phyloP scores from a whole-genome alignment of 2,329 filamentous ascomycete genomes.

The Xylaria sp. region DNA sequence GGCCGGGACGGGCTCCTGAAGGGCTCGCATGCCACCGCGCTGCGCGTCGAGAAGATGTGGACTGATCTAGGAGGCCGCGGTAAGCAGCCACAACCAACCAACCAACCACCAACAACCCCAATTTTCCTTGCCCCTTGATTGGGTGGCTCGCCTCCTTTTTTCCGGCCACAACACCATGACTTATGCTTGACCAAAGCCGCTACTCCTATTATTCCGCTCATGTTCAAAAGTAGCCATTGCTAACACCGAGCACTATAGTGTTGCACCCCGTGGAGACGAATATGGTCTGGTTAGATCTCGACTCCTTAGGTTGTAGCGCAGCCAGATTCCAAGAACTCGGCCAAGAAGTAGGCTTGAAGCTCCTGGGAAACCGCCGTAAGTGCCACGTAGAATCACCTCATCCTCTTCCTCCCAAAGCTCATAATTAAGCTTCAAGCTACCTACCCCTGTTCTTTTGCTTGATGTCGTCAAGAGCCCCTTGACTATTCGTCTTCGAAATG shows the following conservation, averaged over 20 bases:
- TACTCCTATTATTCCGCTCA: not conserved
- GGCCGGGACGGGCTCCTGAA: conserved; percentile 56
- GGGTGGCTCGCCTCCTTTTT: not conserved
- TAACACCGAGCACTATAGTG: conserved; percentile 45
- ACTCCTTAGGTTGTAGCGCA: conserved; percentile 41
- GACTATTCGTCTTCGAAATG: not conserved
- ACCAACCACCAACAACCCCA: too few relatives aligned
- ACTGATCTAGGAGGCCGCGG: conserved; percentile 67
- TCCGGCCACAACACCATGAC: not conserved
- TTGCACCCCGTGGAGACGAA: conserved; percentile 74
- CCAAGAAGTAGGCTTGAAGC: conserved; percentile 44
- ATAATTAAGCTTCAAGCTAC: not conserved
- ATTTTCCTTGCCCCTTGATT: not conserved
- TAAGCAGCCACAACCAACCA: not conserved
- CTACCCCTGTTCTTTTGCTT: too few relatives aligned
- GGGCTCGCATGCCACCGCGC: conserved; percentile 68
- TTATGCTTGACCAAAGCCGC: not conserved
- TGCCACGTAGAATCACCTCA: not conserved
- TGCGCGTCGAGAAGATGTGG: conserved; percentile 72
- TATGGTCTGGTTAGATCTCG: conserved; percentile 76
- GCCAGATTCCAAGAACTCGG: conserved; percentile 46
- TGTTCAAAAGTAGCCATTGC: not conserved
- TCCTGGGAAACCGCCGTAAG: conserved; percentile 43
- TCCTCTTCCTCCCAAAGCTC: not conserved
- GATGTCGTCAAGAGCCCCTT: too few relatives aligned